Conservation (phyloP, 495 filamentous ascomycete genomes). For the Clavariopsis aquatica region DNA sequence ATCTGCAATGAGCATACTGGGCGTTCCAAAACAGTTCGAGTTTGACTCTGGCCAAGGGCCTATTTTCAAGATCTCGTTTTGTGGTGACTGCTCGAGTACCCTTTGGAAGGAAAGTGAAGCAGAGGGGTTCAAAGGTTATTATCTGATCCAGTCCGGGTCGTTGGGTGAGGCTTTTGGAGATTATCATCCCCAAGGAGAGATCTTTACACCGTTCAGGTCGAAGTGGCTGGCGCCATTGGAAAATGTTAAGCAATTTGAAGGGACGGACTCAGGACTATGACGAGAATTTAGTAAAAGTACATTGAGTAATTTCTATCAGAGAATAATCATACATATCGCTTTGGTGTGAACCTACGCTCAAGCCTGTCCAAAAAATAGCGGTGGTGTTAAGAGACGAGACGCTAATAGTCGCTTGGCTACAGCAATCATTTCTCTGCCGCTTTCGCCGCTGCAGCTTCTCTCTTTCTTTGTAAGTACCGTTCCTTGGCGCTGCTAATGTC, state of each 20-base stretch:
- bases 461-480: constrained; percentile 82
- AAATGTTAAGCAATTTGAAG: constrained; percentile 24
- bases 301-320: background rate
- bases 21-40: constrained; percentile 22
- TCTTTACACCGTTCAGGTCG: constrained; percentile 25
- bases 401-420: constrained; percentile 2
- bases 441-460: constrained; percentile 47
- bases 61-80: constrained; percentile 31
- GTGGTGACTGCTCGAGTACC: constrained; percentile 24
- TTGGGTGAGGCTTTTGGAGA: constrained; percentile 21
- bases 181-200: constrained; percentile 24
- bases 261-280: constrained; percentile 23
- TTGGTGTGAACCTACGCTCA: background rate
- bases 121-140: constrained; percentile 23
- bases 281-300: background rate
- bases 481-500: constrained; percentile 88
- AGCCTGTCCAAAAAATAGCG: background rate
- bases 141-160: constrained; percentile 26
- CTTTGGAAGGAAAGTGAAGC: constrained; percentile 37
- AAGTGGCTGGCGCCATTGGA: constrained; percentile 29
- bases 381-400: background rate
- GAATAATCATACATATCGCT: background rate
- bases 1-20: constrained; percentile 10
- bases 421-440: constrained; percentile 15
- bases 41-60: constrained; percentile 30